phyloP scores from a whole-genome alignment of 1,284 basidiomycete species.

The Puccinia hordei region DNA sequence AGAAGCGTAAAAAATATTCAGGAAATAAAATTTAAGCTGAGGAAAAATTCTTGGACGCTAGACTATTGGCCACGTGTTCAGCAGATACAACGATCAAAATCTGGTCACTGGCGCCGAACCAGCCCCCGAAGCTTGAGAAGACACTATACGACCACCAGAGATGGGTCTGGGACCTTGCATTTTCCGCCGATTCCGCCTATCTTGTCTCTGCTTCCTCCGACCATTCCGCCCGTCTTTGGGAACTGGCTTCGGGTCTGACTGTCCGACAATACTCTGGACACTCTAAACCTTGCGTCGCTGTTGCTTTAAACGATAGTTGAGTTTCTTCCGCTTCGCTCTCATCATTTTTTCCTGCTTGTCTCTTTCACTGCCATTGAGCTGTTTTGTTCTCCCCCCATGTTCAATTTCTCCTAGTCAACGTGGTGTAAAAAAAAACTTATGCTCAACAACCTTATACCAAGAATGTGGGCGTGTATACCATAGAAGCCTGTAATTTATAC shows the following conservation, averaged over 20 bases:
- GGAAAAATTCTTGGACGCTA: no score
- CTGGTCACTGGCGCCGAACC: slow-evolving; percentile 69
- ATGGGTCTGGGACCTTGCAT: slow-evolving; percentile 99
- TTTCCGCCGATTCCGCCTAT: slow-evolving; percentile 97
- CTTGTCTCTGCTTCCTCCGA: slow-evolving; percentile 96
- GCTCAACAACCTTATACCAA: no score
- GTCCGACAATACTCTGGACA: slow-evolving; percentile 68
- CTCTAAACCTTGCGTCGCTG: slow-evolving; percentile 48
- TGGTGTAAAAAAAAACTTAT: no score
- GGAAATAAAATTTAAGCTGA: no score
- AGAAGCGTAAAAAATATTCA: slow-evolving; percentile 55
- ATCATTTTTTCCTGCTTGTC: not conserved
- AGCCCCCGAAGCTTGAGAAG: slow-evolving; percentile 79
- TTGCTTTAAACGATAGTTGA: slow-evolving; percentile 51
- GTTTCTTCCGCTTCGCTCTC: not conserved
- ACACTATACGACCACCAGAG: slow-evolving; percentile 89
- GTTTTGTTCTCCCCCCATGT: no score
- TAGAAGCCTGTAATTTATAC: no score
- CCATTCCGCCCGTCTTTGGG: slow-evolving; percentile 96
- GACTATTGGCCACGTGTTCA: slow-evolving; percentile 94
- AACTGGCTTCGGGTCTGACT: slow-evolving; percentile 92
- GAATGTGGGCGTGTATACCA: no score
- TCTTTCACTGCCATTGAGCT: no score
- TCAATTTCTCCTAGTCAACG: no score
- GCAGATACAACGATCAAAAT: slow-evolving; percentile 98